phyloP scores from a whole-genome alignment of 768 basidiomycete species.

The Termitomyces sp. region DNA sequence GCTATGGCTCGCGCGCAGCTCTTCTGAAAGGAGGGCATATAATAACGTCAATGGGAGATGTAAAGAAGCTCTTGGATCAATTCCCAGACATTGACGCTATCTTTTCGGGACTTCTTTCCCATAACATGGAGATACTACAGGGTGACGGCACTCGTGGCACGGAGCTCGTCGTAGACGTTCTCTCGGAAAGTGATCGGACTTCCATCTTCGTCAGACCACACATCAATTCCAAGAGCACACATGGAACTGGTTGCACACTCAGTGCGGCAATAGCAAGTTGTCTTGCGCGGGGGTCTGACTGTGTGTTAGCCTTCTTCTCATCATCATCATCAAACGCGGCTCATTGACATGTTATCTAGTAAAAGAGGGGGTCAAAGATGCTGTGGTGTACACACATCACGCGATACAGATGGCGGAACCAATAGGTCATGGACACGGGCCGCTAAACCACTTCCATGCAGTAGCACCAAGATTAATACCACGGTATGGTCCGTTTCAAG shows the following conservation, averaged over 20 bases:
- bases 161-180: conserved; percentile 58
- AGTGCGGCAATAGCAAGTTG: conserved; percentile 73
- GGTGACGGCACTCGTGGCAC: conserved; percentile 15
- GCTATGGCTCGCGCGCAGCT: conserved; percentile 48
- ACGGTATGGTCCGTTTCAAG: conserved; percentile 25
- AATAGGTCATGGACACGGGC: conserved; percentile 76
- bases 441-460: conserved; percentile 81
- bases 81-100: conserved; percentile 32
- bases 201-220: conserved; percentile 58
- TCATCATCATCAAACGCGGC: neutral
- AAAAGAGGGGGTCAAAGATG: conserved; percentile 51
- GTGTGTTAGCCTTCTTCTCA: conserved; percentile 18
- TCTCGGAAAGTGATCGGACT: conserved; percentile 35
- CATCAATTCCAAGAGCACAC: conserved; percentile 68
- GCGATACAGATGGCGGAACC: conserved; percentile 66
- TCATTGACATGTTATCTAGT: conserved; percentile 29
- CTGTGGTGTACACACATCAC: conserved; percentile 65
- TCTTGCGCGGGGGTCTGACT: conserved; percentile 49
- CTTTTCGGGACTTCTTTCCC: conserved; percentile 39
- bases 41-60: conserved; percentile 36
- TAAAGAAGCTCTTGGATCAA: conserved; percentile 26
- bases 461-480: conserved; percentile 44
- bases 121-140: conserved; percentile 64
- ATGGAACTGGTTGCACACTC: conserved; percentile 93
- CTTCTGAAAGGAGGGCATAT: conserved; percentile 88